phyloP scores from a whole-genome alignment of 2,329 filamentous ascomycete genomes.

The Huntiella omanensis region DNA sequence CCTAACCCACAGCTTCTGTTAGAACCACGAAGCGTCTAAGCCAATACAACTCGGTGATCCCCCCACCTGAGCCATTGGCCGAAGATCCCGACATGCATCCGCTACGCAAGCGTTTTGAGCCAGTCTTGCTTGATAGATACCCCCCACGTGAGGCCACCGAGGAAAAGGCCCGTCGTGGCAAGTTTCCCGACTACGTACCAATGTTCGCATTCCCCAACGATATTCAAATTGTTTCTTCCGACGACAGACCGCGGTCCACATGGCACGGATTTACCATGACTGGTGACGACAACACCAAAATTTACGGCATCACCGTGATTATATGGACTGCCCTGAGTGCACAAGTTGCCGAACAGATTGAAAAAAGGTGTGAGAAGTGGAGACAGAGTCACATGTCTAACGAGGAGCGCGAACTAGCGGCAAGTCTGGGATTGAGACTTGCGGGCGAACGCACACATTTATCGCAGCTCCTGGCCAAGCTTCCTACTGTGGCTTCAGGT shows the following conservation, averaged over 20 bases:
- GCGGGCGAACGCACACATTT: slow-evolving; percentile 77
- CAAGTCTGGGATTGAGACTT: slow-evolving; percentile 73
- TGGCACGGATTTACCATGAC: slow-evolving; percentile 99
- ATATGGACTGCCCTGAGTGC: slow-evolving; percentile 79
- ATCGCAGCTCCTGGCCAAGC: slow-evolving; percentile 66
- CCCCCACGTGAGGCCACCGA: slow-evolving; percentile 68
- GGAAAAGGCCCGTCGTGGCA: slow-evolving; percentile 60
- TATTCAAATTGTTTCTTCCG: slow-evolving; percentile 87
- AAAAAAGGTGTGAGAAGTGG: slow-evolving; percentile 68
- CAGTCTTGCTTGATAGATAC: slow-evolving; percentile 86
- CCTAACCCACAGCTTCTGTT: slow-evolving; percentile 28
- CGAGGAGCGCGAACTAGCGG: slow-evolving; percentile 78
- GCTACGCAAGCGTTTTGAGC: slow-evolving; percentile 81
- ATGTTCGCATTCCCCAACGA: slow-evolving; percentile 99
- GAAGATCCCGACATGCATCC: slow-evolving; percentile 89
- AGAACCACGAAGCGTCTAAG: slow-evolving; percentile 78
- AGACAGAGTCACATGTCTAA: slow-evolving; percentile 74
- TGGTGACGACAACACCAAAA: slow-evolving; percentile 70
- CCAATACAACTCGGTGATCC: slow-evolving; percentile 97
- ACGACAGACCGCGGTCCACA: slow-evolving; percentile 82
- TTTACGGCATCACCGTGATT: slow-evolving; percentile 81
- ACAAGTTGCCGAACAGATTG: slow-evolving; percentile 65
- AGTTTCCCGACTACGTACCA: slow-evolving; percentile 90
- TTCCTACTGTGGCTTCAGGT: slow-evolving; percentile 65
- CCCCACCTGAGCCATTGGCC: slow-evolving; percentile 76